phyloP scores from a whole-genome alignment of 805 yeast species.

The Wickerhamomyces alni region DNA sequence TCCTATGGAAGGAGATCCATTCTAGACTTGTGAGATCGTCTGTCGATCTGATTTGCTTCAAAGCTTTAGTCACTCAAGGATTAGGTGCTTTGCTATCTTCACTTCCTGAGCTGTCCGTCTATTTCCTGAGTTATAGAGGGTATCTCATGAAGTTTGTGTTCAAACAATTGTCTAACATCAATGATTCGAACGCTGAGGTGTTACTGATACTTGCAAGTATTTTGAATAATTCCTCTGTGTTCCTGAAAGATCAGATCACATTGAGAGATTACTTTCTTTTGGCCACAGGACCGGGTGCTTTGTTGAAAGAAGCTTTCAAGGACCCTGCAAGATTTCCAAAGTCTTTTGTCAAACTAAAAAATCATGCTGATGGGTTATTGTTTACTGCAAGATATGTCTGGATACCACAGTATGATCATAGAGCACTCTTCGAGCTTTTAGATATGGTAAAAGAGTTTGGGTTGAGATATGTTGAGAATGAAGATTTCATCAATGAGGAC shows the following conservation, averaged over 20 bases:
- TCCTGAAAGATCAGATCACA: not conserved
- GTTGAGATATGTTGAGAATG: not conserved
- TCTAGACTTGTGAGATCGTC: not conserved
- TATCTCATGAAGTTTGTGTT: not conserved
- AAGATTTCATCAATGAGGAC: not conserved
- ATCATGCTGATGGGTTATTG: constrained; percentile 1
- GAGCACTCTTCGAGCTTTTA: not conserved
- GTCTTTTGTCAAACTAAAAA: not conserved
- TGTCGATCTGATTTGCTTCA: not conserved
- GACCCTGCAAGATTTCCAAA: constrained; percentile 1
- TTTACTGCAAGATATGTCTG: constrained; percentile 1
- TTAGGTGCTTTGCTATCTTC: not conserved
- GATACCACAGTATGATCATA: constrained; percentile 1
- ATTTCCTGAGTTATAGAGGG: constrained; percentile 3
- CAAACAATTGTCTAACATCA: not conserved
- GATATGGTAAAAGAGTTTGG: constrained; percentile 1
- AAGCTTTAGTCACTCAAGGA: not conserved
- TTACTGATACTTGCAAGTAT: not conserved
- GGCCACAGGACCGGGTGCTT: not conserved
- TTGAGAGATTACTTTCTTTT: not conserved
- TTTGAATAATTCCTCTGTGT: not conserved
- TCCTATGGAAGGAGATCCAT: not conserved
- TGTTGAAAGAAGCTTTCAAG: not conserved
- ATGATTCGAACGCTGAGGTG: not conserved
- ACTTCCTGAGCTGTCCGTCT: not conserved